Conservation (phyloP, 1,284 basidiomycete species). For the Stygiomarasmius scandens region DNA sequence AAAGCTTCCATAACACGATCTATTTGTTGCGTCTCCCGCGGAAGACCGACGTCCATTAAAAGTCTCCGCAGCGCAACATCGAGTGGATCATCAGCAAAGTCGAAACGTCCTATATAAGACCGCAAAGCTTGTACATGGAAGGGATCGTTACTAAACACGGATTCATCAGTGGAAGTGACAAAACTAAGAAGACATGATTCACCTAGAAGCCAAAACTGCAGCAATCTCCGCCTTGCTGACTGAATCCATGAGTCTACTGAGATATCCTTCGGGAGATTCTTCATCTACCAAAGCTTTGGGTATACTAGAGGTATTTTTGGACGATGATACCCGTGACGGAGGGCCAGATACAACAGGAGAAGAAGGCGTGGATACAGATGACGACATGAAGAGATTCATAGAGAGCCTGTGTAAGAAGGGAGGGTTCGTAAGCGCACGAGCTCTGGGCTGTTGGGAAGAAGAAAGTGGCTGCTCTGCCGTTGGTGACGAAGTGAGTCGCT, state of each 20-base stretch:
- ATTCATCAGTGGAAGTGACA: slow-evolving; percentile 9
- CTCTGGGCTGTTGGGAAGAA: slow-evolving; percentile 34
- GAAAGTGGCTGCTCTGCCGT: slow-evolving; percentile 3
- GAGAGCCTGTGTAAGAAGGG: slow-evolving; percentile 72
- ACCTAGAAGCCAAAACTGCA: slow-evolving; percentile 82
- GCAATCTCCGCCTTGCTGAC: slow-evolving; percentile 81
- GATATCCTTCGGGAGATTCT: slow-evolving; percentile 74
- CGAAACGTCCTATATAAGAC: slow-evolving; percentile 77
- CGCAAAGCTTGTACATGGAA: slow-evolving; percentile 77
- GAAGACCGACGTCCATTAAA: slow-evolving; percentile 90
- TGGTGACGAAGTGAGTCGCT: slow-evolving; percentile 21
- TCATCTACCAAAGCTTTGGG: slow-evolving; percentile 55
- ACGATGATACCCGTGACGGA: slow-evolving; percentile 47
- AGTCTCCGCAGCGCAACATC: slow-evolving; percentile 92
- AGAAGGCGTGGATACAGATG: slow-evolving; percentile 36
- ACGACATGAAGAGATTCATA: slow-evolving; percentile 63
- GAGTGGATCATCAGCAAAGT: slow-evolving; percentile 82
- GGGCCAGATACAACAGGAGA: slow-evolving; percentile 25
- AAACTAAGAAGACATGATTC: slow-evolving; percentile 26
- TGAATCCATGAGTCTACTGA: slow-evolving; percentile 61
- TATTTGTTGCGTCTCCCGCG: slow-evolving; percentile 97
- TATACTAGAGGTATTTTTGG: slow-evolving; percentile 45
- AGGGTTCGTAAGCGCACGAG: slow-evolving; percentile 70
- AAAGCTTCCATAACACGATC: slow-evolving; percentile 98
- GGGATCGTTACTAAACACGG: slow-evolving; percentile 59